Conservation (phyloP, 2,329 filamentous ascomycete genomes). For the Hypomyces perniciosus region DNA sequence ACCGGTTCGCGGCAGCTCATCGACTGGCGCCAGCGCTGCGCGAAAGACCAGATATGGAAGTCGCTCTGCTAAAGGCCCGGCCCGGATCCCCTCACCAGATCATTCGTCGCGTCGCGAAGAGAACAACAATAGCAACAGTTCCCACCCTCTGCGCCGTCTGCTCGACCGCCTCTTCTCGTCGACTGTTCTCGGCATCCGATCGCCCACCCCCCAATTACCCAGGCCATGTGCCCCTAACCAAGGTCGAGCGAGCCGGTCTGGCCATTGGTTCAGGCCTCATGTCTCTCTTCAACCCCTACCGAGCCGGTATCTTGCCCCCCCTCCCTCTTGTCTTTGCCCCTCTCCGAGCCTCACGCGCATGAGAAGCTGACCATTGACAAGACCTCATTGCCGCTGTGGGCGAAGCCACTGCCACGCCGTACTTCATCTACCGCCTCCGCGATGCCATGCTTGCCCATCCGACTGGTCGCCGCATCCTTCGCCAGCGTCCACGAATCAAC, state of each 20-base stretch:
- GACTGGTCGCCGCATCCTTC: constrained; percentile 85
- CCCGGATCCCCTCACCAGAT: background rate
- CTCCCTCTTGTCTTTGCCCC: background rate
- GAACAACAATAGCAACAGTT: background rate
- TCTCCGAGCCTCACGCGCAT: background rate
- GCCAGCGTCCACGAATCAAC: constrained; percentile 81
- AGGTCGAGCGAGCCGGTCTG: constrained; percentile 67
- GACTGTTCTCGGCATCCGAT: constrained; percentile 71
- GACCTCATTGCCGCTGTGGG: constrained; percentile 93
- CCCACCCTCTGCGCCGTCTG: background rate
- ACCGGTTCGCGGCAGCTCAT: constrained; percentile 3
- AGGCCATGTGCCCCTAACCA: constrained; percentile 84
- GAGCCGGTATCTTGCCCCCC: constrained; percentile 53
- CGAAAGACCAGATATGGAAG: constrained; percentile 6
- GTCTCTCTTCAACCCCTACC: constrained; percentile 67
- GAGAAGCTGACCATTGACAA: constrained; percentile 25
- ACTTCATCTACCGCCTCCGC: constrained; percentile 88
- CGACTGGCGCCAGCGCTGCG: background rate
- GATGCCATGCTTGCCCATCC: constrained; percentile 81
- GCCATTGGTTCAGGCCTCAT: constrained; percentile 58
- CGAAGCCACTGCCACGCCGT: constrained; percentile 89
- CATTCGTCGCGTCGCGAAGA: too few species aligned
- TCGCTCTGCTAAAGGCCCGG: constrained; percentile 2
- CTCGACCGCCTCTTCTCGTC: constrained; percentile 15
- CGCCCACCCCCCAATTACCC: constrained; percentile 83